A percentile compares a stretch with the other conserved stretches of the same genome.
Conservation (phyloP, 768 basidiomycete genomes). For the Termitomyces sp. region DNA sequence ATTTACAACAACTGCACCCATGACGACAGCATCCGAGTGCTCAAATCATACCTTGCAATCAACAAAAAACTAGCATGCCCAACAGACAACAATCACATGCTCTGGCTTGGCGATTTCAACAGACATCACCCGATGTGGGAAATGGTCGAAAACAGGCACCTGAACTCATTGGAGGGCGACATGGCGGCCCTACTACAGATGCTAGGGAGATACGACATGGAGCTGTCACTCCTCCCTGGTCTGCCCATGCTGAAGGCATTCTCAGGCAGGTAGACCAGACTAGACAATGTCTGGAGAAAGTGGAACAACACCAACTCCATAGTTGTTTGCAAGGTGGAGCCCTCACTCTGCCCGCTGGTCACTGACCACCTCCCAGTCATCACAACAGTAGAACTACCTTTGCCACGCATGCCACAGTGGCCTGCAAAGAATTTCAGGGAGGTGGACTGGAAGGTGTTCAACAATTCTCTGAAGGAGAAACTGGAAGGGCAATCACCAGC, state of each 20-base stretch:
- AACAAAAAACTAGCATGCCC: neutral
- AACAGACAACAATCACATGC: neutral
- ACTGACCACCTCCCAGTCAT: no score
- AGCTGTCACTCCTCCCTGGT: neutral
- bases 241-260: neutral
- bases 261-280: neutral
- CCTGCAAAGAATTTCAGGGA: no score
- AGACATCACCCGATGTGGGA: neutral
- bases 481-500: no score
- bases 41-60: neutral
- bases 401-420: no score
- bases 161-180: neutral
- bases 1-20: conserved; percentile 1
- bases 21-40: neutral
- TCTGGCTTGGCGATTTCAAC: no score
- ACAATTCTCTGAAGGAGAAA: no score
- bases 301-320: no score
- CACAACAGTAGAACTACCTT: no score
- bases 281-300: no score
- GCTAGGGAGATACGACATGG: neutral
- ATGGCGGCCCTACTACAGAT: neutral
- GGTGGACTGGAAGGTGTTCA: no score
- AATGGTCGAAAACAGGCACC: neutral
- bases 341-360: no score
- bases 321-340: no score